Conservation (phyloP, 75 land plant species). For the Cryptomeria japonica region DNA sequence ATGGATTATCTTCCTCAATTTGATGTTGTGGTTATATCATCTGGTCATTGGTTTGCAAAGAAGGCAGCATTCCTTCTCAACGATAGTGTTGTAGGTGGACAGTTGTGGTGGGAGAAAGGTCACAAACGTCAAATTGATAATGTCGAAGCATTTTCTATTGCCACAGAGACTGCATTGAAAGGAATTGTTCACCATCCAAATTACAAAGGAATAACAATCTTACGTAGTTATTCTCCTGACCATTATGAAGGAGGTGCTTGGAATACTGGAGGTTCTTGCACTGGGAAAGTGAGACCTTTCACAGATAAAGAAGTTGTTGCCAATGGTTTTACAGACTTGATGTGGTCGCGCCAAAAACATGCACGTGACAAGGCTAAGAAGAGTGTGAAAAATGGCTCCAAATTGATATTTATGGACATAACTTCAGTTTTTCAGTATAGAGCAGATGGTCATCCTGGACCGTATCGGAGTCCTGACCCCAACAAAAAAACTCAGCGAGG, state of each 20-base stretch:
- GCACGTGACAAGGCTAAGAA: constrained; percentile 51
- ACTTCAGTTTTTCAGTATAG: constrained; percentile 62
- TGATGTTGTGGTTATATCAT: constrained; percentile 79
- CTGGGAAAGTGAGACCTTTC: constrained; percentile 70
- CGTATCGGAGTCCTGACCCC: constrained; percentile 79
- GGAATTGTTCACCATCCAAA: constrained; percentile 48
- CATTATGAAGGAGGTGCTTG: constrained; percentile 94
- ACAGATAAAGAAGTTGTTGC: constrained; percentile 27
- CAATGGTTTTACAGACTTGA: constrained; percentile 56
- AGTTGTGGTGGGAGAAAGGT: constrained; percentile 49
- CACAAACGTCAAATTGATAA: constrained; percentile 31
- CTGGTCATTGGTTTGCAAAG: constrained; percentile 96
- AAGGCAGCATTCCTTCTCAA: constrained; percentile 61
- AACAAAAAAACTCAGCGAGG: constrained; percentile 67
- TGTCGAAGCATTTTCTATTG: constrained; percentile 57
- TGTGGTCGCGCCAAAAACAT: constrained; percentile 62
- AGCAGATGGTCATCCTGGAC: constrained; percentile 96
- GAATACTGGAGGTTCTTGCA: constrained; percentile 97
- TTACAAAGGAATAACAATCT: constrained; percentile 76
- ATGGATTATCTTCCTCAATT: constrained; percentile 56
- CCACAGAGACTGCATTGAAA: constrained; percentile 65
- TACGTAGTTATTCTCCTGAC: constrained; percentile 86
- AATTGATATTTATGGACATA: constrained; percentile 72
- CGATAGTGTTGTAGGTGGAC: constrained; percentile 75
- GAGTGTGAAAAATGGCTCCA: constrained; percentile 31